These are phyloP conservation scores for Shiraia bambusicola DNA, from an alignment of 2,329 filamentous ascomycete genomes.

Conservation along the genomic window DNA sequence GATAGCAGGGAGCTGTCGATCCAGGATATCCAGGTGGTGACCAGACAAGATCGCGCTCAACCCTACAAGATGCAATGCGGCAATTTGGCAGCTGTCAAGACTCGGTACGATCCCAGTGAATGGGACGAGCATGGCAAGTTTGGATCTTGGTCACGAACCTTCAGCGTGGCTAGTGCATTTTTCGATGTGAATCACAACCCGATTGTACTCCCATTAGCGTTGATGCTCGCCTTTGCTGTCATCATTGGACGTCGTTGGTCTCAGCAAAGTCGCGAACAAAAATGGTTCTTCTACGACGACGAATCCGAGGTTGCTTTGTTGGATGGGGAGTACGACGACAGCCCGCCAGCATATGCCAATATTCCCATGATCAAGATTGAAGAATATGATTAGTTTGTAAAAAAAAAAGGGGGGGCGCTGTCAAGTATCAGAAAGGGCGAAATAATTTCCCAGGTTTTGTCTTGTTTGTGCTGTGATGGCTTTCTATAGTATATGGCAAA, in stretches of 20 bases:
- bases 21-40: conserved; percentile 27
- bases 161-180: conserved; percentile 11
- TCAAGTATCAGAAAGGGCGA: conserved; percentile 10
- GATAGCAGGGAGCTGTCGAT: conserved; percentile 15
- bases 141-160: conserved; percentile 23
- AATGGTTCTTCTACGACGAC: conserved; percentile 4
- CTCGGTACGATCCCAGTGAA: conserved; percentile 26
- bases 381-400: conserved; percentile 17
- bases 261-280: conserved; percentile 10
- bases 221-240: conserved; percentile 13
- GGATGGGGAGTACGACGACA: conserved; percentile 13
- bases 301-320: conserved; percentile 26
- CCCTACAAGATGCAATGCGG: conserved; percentile 34
- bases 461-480: not conserved
- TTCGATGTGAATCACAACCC: conserved; percentile 13
- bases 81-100: conserved; percentile 25
- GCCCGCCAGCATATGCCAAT: conserved; percentile 21
- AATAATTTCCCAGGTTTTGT: not conserved
- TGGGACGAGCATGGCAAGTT: conserved; percentile 36
- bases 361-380: conserved; percentile 25
- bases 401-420: too few species aligned
- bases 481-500: not conserved
- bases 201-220: conserved; percentile 15
- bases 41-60: conserved; percentile 16
- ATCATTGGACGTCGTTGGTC: conserved; percentile 16